These are phyloP conservation scores for Sporothrix euskadiensis DNA, from an alignment of 2,329 filamentous ascomycete species.

Conservation along the genomic window DNA sequence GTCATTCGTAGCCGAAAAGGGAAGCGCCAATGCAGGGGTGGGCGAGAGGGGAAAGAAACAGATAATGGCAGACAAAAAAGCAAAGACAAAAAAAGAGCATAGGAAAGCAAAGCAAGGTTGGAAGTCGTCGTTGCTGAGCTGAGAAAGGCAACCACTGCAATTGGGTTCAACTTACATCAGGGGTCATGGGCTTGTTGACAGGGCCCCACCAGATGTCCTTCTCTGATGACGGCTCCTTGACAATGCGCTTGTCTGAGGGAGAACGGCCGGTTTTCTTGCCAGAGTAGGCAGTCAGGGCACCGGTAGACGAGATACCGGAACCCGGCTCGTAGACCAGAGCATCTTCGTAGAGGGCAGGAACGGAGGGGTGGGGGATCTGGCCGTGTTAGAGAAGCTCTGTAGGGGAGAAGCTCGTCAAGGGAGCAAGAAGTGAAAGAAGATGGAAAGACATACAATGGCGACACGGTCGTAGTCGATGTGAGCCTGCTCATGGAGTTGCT, in stretches of 20 bases:
- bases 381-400: not conserved
- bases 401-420: not conserved
- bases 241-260: conserved; percentile 94
- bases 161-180: conserved; percentile 70
- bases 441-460: conserved; percentile 72
- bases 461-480: conserved; percentile 99
- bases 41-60: not conserved
- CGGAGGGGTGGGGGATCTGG: conserved; percentile 84
- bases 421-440: not conserved
- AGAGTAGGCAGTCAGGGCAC: conserved; percentile 95
- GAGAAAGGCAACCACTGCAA: not conserved
- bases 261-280: conserved; percentile 97
- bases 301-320: conserved; percentile 93
- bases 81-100: not conserved
- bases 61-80: not conserved
- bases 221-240: conserved; percentile 85
- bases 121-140: conserved; percentile 33
- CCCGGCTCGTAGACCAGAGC: conserved; percentile 95
- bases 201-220: conserved; percentile 98
- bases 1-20: conserved; percentile 17
- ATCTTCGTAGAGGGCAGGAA: conserved; percentile 97
- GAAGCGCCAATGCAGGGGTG: not conserved
- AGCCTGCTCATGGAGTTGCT: conserved; percentile 94
- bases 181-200: conserved; percentile 98
- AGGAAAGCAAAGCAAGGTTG: conserved; percentile 25